A percentile compares a stretch with the other conserved stretches of the same genome.
Conservation (phyloP, 768 basidiomycete genomes). For the Suillus cothurnatus region DNA sequence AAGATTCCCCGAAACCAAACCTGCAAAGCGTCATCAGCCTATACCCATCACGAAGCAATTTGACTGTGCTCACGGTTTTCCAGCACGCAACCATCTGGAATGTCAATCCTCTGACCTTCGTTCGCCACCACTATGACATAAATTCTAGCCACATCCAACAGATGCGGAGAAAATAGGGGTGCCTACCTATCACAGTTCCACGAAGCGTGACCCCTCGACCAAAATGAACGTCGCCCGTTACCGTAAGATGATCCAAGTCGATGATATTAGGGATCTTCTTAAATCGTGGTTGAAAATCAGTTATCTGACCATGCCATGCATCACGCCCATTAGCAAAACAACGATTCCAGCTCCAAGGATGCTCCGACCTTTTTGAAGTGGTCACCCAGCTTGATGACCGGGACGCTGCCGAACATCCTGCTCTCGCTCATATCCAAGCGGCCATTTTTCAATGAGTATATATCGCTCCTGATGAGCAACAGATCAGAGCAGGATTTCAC, state of each 20-base stretch:
- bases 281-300: constrained; percentile 93
- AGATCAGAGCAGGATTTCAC: constrained; percentile 88
- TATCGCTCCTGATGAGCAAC: constrained; percentile 87
- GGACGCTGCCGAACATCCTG: constrained; percentile 83
- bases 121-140: constrained; percentile 62
- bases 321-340: not conserved
- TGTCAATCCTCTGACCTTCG: constrained; percentile 80
- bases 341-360: not conserved
- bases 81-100: constrained; percentile 79
- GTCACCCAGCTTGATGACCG: constrained; percentile 96
- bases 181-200: constrained; percentile 82
- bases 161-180: not conserved
- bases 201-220: constrained; percentile 84
- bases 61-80: constrained; percentile 54
- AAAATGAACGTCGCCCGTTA: constrained; percentile 90
- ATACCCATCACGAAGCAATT: not conserved
- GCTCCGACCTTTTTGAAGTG: constrained; percentile 88
- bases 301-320: constrained; percentile 47
- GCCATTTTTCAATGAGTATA: constrained; percentile 89
- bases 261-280: constrained; percentile 90
- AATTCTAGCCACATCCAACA: not conserved
- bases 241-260: constrained; percentile 93
- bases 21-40: constrained; percentile 27
- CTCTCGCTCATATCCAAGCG: constrained; percentile 82
- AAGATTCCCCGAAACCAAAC: constrained; percentile 82